Evolutionary conservation across 192 early-diverging fungal species (phyloP), one percentile per base, ranked within the genome.

Genomic region (Ambispora gerdemannii): DNA sequence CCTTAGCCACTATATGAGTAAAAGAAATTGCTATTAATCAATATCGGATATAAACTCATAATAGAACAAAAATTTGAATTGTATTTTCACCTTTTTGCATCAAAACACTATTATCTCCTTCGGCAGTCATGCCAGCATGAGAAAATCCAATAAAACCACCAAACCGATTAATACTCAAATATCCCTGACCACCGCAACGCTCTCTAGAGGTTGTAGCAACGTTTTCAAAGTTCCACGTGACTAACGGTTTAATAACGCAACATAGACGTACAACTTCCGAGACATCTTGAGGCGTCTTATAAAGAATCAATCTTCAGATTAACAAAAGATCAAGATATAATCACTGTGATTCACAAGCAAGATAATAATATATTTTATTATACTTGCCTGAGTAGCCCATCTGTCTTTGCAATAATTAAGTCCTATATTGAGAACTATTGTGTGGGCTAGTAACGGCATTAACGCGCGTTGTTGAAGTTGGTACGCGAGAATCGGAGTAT

Each of bases 81-180:
- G n/a, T n/a, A n/a, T n/a, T 15, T 43, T 43, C 53, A 67, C 65
- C 65, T 79, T 92, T 92, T 72, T 89, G 88, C 81, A 88, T 90
- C 65, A 90, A 74, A 19, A 92, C 87, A 52, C 82, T 83, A 77
- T 90, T 90, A 67, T 92, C 90, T 24, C 90, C 90, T 78, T 92
- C 90, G 36, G 90, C 90, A 8, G 90, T 89, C 80, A 90, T 90
- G 61, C 89, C 89, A 15, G 89, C 88, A 72, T 92, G 90, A 8
- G 87, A 80, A 70, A 90, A 89, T 8, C 88, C 88, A 77, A 92
- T 85, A 64, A 78, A 78, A 24, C 80, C 71, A 27, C 84, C 87
- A 64, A 92, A 81, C 58, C 86, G 77, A 75, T 90, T 90, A 61
- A 81, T 75, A 24, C 78, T 75, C 33, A 92, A 76, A 76, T 90